Evolutionary conservation across 352 stramenopile genomes (phyloP), one percentile per base, ranked within the genome.

Genomic region (Thalassiosira pacifica): DNA sequence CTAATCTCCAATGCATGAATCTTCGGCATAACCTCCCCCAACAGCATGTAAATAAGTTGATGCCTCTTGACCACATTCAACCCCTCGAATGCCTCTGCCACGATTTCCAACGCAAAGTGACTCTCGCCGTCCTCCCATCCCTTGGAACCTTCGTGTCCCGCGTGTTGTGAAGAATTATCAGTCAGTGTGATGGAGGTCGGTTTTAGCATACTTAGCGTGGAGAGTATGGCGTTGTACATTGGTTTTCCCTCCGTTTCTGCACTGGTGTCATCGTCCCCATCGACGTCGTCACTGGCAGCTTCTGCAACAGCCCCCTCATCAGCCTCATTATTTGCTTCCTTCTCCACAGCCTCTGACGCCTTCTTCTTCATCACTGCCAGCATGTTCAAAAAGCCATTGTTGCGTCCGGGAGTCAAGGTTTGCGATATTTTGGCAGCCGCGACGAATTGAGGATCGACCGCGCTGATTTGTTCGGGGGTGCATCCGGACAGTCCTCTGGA

Each of bases 331-430:
- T 1, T 71, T 24, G 31, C 29, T 24, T 60, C 48, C 16, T 57
- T 72, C 26, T 85, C 78, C 27, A 75, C 60, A n/a, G 71, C 70
- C 22, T 88, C 77, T 16, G 27, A 16, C 10, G 92, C 93, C 78
- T 95, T 94, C 34, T 84, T 76, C 76, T 96, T 95, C 88, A 96
- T 95, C 2, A 90, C 76, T 19, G 55, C 72, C 27, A 96, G 63
- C 93, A 96, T 96, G 72, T 96, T 96, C n/a, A 96, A 81, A 76
- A 96, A 96, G 40, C 93, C 93, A 87, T 96, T 96, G 74, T 96
- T 96, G 22, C 93, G 72, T 57, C 93, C 93, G 8, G 93, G 93
- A 63, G 93, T 96, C 29, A 96, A 80, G 11, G 78, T 91, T 76
- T 94, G 88, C 27, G 88, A 88, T 83, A 96, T 94, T 64, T 90